These are phyloP conservation scores for Aspergillus sp. DNA, from an alignment of 2,329 filamentous ascomycete genomes.

Conservation along the genomic window DNA sequence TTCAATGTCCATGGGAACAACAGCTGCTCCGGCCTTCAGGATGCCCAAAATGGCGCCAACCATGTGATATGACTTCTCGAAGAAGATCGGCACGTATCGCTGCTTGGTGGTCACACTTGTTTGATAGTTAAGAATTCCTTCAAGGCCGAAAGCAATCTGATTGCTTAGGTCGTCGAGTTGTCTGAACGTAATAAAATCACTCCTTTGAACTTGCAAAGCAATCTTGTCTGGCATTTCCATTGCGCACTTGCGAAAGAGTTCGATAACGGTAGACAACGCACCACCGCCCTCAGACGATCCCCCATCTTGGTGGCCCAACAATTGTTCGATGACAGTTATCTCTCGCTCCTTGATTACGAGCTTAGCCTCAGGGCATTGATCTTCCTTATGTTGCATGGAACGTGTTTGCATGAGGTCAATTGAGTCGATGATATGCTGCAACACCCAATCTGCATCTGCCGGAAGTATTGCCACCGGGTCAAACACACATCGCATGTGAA, in stretches of 20 bases:
- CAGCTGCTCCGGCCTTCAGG: slow-evolving; percentile 7
- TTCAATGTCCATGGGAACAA: slow-evolving; percentile 5
- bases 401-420: neutral
- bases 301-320: neutral
- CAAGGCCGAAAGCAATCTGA: neutral
- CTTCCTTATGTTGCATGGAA: neutral
- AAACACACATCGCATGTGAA: slow-evolving; percentile 5
- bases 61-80: slow-evolving; percentile 8
- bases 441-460: slow-evolving; percentile 1
- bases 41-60: slow-evolving; percentile 5
- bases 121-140: neutral
- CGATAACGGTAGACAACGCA: neutral
- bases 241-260: slow-evolving; percentile 1
- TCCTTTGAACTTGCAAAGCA: slow-evolving; percentile 10
- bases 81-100: slow-evolving; percentile 3
- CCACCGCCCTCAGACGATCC: neutral
- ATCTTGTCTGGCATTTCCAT: slow-evolving; percentile 7
- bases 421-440: slow-evolving; percentile 2
- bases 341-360: neutral
- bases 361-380: neutral
- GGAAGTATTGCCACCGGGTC: slow-evolving; percentile 3
- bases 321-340: neutral
- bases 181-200: slow-evolving; percentile 4
- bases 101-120: neutral
- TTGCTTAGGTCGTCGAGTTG: neutral